These are phyloP conservation scores for Trapa incisa DNA, from an alignment of 345 rosid genomes.

Conservation along the genomic window DNA sequence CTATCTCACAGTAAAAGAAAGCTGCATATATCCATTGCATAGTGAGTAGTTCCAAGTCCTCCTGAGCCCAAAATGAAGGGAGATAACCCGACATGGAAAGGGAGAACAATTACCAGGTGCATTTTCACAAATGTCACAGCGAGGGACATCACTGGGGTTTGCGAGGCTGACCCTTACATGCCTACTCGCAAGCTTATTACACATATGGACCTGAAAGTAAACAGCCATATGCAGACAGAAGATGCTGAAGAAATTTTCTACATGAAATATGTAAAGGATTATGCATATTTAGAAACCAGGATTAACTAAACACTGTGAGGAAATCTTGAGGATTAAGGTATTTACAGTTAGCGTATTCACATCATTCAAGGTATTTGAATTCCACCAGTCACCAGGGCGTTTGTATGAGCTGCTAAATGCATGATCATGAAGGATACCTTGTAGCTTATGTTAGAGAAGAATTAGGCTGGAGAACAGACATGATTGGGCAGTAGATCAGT, in stretches of 20 bases:
- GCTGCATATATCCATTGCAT: conserved; percentile 28
- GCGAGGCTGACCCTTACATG: conserved; percentile 74
- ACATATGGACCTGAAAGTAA: conserved; percentile 60
- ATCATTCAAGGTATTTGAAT: background rate
- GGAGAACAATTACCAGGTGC: conserved; percentile 34
- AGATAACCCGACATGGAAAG: background rate
- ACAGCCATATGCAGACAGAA: background rate
- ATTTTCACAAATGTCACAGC: conserved; percentile 76
- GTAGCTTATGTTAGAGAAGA: background rate
- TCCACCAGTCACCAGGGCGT: background rate
- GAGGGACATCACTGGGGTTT: conserved; percentile 49
- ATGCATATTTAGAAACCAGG: background rate
- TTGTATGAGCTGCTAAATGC: background rate
- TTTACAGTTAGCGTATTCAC: background rate
- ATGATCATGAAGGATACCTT: background rate
- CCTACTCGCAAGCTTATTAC: conserved; percentile 74
- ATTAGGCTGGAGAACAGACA: background rate
- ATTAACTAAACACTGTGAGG: background rate
- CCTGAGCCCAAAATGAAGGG: background rate
- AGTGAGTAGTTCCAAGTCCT: background rate
- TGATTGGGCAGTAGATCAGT: background rate
- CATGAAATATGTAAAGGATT: background rate
- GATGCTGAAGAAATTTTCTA: background rate
- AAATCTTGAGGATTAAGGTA: background rate
- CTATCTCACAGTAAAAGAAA: conserved; percentile 80